Conservation (phyloP, 2,329 filamentous ascomycete genomes). For the Monosporascus sp. region DNA sequence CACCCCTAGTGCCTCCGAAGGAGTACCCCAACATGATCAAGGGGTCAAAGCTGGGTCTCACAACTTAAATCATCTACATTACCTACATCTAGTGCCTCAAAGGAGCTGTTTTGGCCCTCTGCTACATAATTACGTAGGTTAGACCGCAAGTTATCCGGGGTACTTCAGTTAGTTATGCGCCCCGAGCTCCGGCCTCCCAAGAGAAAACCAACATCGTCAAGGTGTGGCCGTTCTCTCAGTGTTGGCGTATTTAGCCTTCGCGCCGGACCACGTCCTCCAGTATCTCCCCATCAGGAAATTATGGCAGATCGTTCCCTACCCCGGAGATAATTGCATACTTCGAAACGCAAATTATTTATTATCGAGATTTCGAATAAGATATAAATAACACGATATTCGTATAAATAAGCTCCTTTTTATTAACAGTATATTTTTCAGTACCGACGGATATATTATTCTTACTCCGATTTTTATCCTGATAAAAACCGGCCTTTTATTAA, state of each 20-base stretch:
- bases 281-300: constrained; percentile 4
- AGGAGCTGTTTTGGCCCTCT: constrained; percentile 1
- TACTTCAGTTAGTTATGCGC: neutral
- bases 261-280: neutral
- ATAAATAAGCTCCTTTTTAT: too few relatives aligned
- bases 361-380: too few relatives aligned
- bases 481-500: too few relatives aligned
- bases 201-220: neutral
- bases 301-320: constrained; percentile 6
- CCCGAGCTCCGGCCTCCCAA: neutral
- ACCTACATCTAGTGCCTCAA: constrained; percentile 4
- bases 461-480: too few relatives aligned
- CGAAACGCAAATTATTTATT: neutral
- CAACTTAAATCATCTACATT: constrained; percentile 4
- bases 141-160: neutral
- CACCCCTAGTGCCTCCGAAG: neutral
- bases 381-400: too few relatives aligned
- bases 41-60: constrained; percentile 1
- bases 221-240: neutral
- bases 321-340: constrained; percentile 4
- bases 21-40: neutral
- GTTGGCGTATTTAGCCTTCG: neutral
- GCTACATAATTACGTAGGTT: neutral
- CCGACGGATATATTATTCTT: too few relatives aligned
- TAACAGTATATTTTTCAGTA: too few relatives aligned